phyloP scores from a whole-genome alignment of 129 eudicot genomes.

The Chrysanthemum seticuspe region DNA sequence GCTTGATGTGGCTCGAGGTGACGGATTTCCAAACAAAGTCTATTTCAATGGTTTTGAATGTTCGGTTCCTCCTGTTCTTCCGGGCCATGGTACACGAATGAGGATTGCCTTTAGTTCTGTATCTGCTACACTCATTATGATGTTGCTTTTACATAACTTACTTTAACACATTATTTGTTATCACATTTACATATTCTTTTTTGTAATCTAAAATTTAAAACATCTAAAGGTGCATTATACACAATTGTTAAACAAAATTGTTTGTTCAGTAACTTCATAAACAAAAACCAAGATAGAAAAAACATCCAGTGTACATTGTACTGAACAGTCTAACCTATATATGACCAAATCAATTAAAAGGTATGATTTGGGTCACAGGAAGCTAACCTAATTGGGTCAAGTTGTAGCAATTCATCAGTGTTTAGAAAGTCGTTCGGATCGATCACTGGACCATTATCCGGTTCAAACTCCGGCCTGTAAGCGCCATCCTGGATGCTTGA shows the following conservation, averaged over 20 bases:
- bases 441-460: too few relatives aligned
- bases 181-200: slow-evolving; percentile 22
- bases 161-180: slow-evolving; percentile 8
- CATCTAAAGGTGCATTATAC: not conserved
- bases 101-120: slow-evolving; percentile 12
- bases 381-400: too few relatives aligned
- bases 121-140: slow-evolving; percentile 23
- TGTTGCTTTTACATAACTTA: slow-evolving; percentile 27
- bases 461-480: too few relatives aligned
- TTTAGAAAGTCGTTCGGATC: too few relatives aligned
- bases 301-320: too few relatives aligned
- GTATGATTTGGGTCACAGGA: too few relatives aligned
- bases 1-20: slow-evolving; percentile 48
- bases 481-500: too few relatives aligned
- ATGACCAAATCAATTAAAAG: too few relatives aligned
- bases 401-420: too few relatives aligned
- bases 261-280: not conserved
- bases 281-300: too few relatives aligned
- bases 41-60: slow-evolving; percentile 70
- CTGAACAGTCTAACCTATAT: too few relatives aligned
- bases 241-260: slow-evolving; percentile 9
- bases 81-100: slow-evolving; percentile 33
- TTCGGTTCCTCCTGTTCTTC: slow-evolving; percentile 49
- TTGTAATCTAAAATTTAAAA: slow-evolving; percentile 27
- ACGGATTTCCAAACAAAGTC: slow-evolving; percentile 61